Conservation (phyloP, 768 basidiomycete genomes). For the Termitomyces sp. region DNA sequence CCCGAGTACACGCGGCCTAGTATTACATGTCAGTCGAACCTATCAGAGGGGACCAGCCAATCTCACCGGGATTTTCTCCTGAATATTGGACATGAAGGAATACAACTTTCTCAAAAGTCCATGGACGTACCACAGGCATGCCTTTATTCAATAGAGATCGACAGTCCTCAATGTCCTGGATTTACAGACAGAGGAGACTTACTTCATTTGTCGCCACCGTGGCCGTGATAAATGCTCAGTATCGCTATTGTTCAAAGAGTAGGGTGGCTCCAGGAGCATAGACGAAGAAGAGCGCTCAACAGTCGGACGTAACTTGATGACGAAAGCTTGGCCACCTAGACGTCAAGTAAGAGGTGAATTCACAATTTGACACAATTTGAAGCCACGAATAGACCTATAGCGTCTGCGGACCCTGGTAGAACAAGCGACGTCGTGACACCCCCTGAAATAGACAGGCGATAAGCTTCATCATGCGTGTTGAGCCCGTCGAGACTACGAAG, state of each 20-base stretch:
- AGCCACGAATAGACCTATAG: conserved; percentile 40
- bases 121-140: conserved; percentile 49
- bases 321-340: conserved; percentile 71
- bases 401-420: conserved; percentile 67
- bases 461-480: conserved; percentile 76
- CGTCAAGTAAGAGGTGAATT: neutral
- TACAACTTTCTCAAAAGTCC: neutral
- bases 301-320: conserved; percentile 75
- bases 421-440: conserved; percentile 76
- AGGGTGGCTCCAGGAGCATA: conserved; percentile 78
- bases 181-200: conserved; percentile 14
- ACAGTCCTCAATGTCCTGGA: neutral
- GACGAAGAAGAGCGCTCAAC: conserved; percentile 63
- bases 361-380: neutral
- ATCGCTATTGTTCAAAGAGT: conserved; percentile 46
- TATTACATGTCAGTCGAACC: neutral
- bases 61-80: conserved; percentile 55
- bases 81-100: neutral
- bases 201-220: conserved; percentile 80
- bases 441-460: conserved; percentile 61
- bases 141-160: conserved; percentile 21
- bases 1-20: conserved; percentile 32
- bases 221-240: conserved; percentile 41
- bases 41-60: conserved; percentile 8
- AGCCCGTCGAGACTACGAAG: conserved; percentile 72